These are phyloP conservation scores for Trametes sp. DNA, from an alignment of 1,284 basidiomycete genomes.

Conservation along the genomic window DNA sequence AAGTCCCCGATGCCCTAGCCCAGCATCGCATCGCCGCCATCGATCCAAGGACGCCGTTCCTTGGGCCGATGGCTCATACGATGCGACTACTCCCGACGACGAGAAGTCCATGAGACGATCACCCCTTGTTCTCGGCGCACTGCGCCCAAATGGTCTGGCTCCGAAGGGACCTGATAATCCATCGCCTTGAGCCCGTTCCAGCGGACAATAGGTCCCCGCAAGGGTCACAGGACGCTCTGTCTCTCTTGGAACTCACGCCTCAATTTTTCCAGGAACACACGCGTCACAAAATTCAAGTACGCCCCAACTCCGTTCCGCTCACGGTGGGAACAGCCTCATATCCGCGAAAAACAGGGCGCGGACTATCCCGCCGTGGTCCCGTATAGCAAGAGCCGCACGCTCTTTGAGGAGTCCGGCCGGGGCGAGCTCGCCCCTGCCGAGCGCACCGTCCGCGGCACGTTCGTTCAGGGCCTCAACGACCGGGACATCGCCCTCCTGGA, in stretches of 20 bases:
- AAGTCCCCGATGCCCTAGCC: slow-evolving; percentile 28
- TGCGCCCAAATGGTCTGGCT: neutral
- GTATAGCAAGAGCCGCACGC: slow-evolving; percentile 50
- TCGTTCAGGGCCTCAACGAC: slow-evolving; percentile 70
- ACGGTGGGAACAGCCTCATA: neutral
- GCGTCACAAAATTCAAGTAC: slow-evolving; percentile 68
- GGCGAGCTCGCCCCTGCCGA: slow-evolving; percentile 57
- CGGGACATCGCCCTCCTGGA: slow-evolving; percentile 71
- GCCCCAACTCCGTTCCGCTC: neutral
- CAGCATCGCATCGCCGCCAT: slow-evolving; percentile 53
- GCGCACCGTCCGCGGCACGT: slow-evolving; percentile 69
- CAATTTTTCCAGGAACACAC: slow-evolving; percentile 88
- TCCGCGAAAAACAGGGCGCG: slow-evolving; percentile 49
- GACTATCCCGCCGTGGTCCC: slow-evolving; percentile 87
- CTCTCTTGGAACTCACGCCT: too few species aligned
- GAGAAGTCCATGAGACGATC: neutral
- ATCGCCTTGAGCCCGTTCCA: neutral
- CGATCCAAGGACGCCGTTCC: slow-evolving; percentile 27
- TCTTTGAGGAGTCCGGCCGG: slow-evolving; percentile 46
- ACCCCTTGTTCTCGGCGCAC: neutral
- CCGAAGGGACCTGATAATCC: neutral
- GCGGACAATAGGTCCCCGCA: neutral
- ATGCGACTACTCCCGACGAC: neutral
- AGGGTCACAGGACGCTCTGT: neutral
- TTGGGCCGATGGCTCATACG: neutral